Evolutionary conservation across 179 eudicot species (phyloP).

Genomic region (Carnegiea gigantea): DNA sequence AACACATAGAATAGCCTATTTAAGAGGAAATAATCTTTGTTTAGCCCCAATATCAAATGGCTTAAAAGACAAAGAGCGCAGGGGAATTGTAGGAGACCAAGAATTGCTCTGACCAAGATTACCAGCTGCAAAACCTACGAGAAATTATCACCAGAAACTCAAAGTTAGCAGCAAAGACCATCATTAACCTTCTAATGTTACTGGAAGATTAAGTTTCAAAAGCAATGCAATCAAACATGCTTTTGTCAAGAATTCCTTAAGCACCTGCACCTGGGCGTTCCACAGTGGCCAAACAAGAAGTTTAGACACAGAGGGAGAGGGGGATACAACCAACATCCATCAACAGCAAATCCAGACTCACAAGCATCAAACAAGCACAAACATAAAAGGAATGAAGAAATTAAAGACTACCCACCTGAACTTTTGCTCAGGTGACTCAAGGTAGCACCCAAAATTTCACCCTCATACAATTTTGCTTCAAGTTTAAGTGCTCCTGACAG

Average conservation of each 20-base stretch:
- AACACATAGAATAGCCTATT: background rate
- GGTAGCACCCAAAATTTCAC: background rate
- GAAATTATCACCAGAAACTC: background rate
- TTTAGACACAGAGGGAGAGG: background rate
- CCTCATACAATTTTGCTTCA: slow-evolving; percentile 6
- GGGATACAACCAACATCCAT: slow-evolving; percentile 10
- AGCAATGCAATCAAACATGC: background rate
- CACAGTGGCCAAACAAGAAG: background rate
- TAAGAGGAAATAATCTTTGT: background rate
- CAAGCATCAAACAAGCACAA: slow-evolving; percentile 15
- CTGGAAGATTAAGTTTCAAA: background rate
- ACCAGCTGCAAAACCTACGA: background rate
- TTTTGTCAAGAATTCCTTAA: background rate
- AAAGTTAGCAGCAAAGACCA: background rate
- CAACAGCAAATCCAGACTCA: background rate
- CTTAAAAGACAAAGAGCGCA: background rate
- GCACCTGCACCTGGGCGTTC: background rate
- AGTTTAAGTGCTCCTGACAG: slow-evolving; percentile 17
- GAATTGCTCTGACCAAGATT: background rate
- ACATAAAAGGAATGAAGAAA: slow-evolving; percentile 1
- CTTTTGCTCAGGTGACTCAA: slow-evolving; percentile 12
- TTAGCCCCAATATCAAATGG: background rate
- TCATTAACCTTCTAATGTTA: background rate
- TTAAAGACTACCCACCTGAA: slow-evolving; percentile 25
- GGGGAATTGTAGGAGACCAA: background rate